Evolutionary conservation across 257 asterid species (phyloP), one percentile per base, ranked within the genome.

Genomic region (Nicotiana noctiflora): DNA sequence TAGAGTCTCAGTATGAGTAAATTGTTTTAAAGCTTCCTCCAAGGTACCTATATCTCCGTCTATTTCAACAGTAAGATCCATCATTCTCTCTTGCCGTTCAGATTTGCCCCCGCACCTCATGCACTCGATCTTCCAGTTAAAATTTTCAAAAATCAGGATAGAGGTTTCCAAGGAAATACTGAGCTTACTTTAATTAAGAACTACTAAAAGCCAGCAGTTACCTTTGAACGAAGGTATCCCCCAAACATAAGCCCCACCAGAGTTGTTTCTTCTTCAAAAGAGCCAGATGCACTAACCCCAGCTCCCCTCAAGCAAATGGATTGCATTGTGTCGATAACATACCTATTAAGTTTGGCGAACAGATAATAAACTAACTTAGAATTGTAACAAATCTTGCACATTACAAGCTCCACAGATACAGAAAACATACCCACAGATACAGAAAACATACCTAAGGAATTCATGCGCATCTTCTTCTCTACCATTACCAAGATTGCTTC

Each of bases 391-490:
- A 49, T 74, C 62, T 23, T 6, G 49, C 75, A 81, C 31, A 72
- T 64, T 62, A 75, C 34, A 12, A 15, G 14, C 21, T 32, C 8
- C 25, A 13, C 37, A 61, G 81, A 55, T 51, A n/a, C 25, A 75
- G 80, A 29, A 76, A 80, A 81, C 82, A 86, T 77, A 92, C n/a
- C 8, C 25, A 13, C 37, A 61, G 81, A 55, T 51, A n/a, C 25
- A 75, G 80, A 29, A 76, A 80, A 81, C 82, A 86, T 77, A 92
- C 98, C 97, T 88, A 66, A 92, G 93, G 91, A 93, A 93, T 82
- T 92, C 98, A 80, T 94, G 98, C 18, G 98, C 98, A 51, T 92
- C 97, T 89, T 94, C 98, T 85, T 94, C 93, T 88, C 89, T 88
- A 64, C 98, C 98, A 84, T 87, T 82, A 78, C 87, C 89, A 83